phyloP scores from a whole-genome alignment of 768 basidiomycete species.

The Amanita muscaria region DNA sequence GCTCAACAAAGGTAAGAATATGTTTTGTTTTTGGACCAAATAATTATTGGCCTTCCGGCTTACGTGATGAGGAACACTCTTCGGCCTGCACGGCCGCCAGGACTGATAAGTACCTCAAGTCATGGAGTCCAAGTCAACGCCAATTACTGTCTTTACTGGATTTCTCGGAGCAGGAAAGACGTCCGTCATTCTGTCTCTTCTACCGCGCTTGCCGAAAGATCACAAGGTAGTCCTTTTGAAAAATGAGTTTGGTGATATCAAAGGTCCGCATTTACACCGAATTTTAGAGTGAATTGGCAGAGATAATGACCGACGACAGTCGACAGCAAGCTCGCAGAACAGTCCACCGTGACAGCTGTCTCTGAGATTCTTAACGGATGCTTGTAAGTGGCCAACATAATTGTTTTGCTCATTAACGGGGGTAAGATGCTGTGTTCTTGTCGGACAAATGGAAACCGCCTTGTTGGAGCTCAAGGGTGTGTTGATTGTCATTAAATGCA shows the following conservation, averaged over 20 bases:
- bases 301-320: conserved; percentile 33
- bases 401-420: neutral
- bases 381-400: conserved; percentile 45
- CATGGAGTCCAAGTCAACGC: conserved; percentile 35
- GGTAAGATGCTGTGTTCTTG: conserved; percentile 82
- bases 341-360: conserved; percentile 78
- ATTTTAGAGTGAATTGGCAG: neutral
- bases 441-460: conserved; percentile 91
- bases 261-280: conserved; percentile 42
- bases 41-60: no score
- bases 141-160: conserved; percentile 93
- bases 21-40: no score
- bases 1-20: no score
- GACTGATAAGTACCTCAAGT: no score
- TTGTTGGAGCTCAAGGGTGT: conserved; percentile 78
- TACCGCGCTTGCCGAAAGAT: conserved; percentile 73
- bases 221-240: conserved; percentile 89
- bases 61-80: no score
- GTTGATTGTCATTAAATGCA: conserved; percentile 6
- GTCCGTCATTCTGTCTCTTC: conserved; percentile 71
- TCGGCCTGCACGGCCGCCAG: no score
- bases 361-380: conserved; percentile 96
- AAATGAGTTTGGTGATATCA: conserved; percentile 93
- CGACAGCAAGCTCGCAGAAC: conserved; percentile 83
- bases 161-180: conserved; percentile 83